Evolutionary conservation across 345 rosid species (phyloP), one percentile per base, ranked within the genome.

Genomic region (Geranium rotundifolium): DNA sequence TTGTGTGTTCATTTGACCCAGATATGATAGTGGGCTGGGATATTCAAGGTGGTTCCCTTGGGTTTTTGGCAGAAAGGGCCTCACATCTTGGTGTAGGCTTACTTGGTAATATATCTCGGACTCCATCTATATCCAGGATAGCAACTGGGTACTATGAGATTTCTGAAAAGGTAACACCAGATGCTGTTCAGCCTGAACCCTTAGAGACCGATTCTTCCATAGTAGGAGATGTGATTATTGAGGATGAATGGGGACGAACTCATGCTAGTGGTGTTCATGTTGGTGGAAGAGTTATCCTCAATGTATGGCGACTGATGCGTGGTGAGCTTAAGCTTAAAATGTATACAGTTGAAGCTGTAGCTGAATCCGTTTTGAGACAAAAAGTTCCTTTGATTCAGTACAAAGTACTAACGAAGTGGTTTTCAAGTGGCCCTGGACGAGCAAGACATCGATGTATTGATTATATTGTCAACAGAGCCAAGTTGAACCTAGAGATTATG

Each of bases 211-310:
- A 74, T 62, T 71, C 80, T 75, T 71, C 54, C 75, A 65, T 70
- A 23, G 63, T 61, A 19, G 85, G 75, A 57, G 87, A 79, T 79
- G 80, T 83, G 67, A 66, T 89, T 57, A 79, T 86, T 69, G 90
- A 86, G 73, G 96, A 91, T 67, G 98, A 91, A 70, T 89, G 96
- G 98, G 98, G 98, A 27, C 82, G 98, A 66, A 91, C 98, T 67
- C 98, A 91, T 82, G 92, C 95, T 50, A 88, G 97, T 62, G 96
- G 98, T 72, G 80, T 92, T 72, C 98, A 89, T 75, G 98, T 92
- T 72, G 93, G 87, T 59, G 98, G 98, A 64, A 84, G 98, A 77
- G 68, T 92, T 72, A 87, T 92, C 75, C 88, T 89, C 65, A 89
- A 92, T 73, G 71, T 83, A 57, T 92, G 98, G 97, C 83, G 97